These are phyloP conservation scores for Sanguinoderma infundibulare DNA, from an alignment of 1,284 basidiomycete genomes.

Conservation along the genomic window DNA sequence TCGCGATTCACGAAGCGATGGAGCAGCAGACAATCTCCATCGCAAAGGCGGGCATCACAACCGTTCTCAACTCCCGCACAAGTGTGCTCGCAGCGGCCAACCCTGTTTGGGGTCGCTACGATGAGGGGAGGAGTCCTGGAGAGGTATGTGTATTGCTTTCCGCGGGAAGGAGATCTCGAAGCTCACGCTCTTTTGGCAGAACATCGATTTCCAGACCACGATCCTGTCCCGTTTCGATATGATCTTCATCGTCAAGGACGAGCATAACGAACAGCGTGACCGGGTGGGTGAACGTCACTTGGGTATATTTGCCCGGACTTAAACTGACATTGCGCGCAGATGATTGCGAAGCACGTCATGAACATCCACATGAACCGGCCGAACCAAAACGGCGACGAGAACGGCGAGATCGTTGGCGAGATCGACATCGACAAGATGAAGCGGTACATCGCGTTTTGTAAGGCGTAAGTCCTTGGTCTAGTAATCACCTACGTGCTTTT, in stretches of 20 bases:
- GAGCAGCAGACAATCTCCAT: constrained; percentile 99
- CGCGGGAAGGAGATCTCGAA: not conserved
- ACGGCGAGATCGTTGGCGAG: constrained; percentile 81
- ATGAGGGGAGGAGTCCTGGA: constrained; percentile 96
- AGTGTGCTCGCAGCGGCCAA: constrained; percentile 98
- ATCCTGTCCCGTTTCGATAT: constrained; percentile 99
- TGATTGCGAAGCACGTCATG: constrained; percentile 98
- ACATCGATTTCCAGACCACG: constrained; percentile 98
- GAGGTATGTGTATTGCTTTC: constrained; percentile 58
- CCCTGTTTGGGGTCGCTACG: constrained; percentile 98
- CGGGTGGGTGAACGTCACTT: constrained; percentile 55
- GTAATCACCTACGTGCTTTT: not conserved
- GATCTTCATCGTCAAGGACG: constrained; percentile 99
- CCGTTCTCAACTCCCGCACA: constrained; percentile 95
- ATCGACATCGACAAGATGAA: constrained; percentile 99
- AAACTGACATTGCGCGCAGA: constrained; percentile 48
- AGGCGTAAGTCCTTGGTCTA: constrained; percentile 61
- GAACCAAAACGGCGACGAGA: constrained; percentile 62
- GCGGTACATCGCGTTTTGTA: constrained; percentile 95
- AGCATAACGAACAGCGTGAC: constrained; percentile 95
- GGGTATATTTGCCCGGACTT: not conserved
- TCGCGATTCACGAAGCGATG: constrained; percentile 99
- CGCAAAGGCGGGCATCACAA: constrained; percentile 99
- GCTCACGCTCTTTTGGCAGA: constrained; percentile 49
- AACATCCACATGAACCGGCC: constrained; percentile 97